Base-by-base conservation (phyloP, 2,329 filamentous ascomycete species). In the Microsporum audouinii region DNA sequence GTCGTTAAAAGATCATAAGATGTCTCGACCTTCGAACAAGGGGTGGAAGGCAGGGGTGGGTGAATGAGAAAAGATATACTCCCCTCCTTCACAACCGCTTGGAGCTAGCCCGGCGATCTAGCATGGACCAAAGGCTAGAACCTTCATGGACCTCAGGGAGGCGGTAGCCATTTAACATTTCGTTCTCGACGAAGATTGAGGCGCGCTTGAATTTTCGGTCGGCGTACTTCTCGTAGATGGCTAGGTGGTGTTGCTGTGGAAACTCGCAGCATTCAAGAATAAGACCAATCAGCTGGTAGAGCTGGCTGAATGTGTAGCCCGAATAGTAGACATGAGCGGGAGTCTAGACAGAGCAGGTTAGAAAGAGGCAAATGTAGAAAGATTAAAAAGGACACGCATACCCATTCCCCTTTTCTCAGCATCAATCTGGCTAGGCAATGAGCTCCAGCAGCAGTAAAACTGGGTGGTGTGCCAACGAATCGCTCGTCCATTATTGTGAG, bases 401-500 rank as follows among this genome's bases (percentile, higher is more conserved):
- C 90, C 94, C 94, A 99, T 65, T 87, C 84, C 65, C 94, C 94
- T 79, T 96, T 96, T 72, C 85, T 85, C 62, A 99, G 78, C 80
- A 99, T 89, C 70, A 92, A 75, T 62, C 92, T 87, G 45, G 94
- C 89, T 58, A 99, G 79, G 72, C 91, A 97, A 74, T 99, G 94
- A 29, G 94, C 89, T 33, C 89, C 92, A 17, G 94, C 94, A 60
- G 94, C 89, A 59, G 92, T 78, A 72, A 89, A 97, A 80, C 91
- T 96, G 1, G 92, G 89, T 36, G 89, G 88, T 68, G 88, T 90
- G 31, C 88, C 89, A 39, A 99, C 90, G 70, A 99, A 97, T 23
- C 92, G 88, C 79, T 97, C 91, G 71, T 99, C 94, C 91, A 97
- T 96, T 72, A 97, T 86, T 41, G 91, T 95, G 60, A 97, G 83